Percentiles rank a stretch among this genome's conserved stretches.
Conservation (phyloP, 495 filamentous ascomycete genomes). For the Podospora didyma region DNA sequence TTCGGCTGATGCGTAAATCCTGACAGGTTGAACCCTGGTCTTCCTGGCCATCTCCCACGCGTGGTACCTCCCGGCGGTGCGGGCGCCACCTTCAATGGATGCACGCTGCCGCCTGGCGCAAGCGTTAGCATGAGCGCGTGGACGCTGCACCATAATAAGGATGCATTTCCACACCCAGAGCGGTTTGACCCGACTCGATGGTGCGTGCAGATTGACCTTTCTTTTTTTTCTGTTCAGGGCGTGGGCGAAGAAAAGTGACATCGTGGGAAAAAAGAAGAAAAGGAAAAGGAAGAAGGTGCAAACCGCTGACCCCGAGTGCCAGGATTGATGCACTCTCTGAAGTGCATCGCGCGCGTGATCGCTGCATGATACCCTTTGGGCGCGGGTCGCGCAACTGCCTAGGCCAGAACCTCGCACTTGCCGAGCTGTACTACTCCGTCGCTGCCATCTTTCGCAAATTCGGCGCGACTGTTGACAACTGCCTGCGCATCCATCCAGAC, state of each 20-base stretch:
- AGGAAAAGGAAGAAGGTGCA: background rate
- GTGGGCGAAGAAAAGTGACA: no score
- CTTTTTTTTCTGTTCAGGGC: no score
- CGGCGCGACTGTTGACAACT: background rate
- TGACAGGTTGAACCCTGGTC: constrained; percentile 16
- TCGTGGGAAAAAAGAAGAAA: no score
- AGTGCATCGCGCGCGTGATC: constrained; percentile 21
- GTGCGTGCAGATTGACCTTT: constrained; percentile 22
- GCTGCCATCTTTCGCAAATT: constrained; percentile 38
- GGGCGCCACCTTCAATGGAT: constrained; percentile 20
- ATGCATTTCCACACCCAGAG: constrained; percentile 35
- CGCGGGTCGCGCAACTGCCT: constrained; percentile 47
- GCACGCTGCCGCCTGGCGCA: constrained; percentile 13
- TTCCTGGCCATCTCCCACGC: constrained; percentile 20
- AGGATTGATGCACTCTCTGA: constrained; percentile 14
- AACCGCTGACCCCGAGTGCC: background rate
- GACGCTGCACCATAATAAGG: constrained; percentile 35
- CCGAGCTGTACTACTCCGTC: constrained; percentile 43
- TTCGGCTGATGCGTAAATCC: no score
- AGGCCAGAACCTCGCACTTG: constrained; percentile 44
- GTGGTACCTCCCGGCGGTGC: constrained; percentile 20
- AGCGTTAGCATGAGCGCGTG: constrained; percentile 17
- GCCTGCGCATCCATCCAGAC: background rate
- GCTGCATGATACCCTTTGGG: constrained; percentile 40
- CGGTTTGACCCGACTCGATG: constrained; percentile 45